Conservation (phyloP, 2,329 filamentous ascomycete genomes). For the Exophiala sideris region DNA sequence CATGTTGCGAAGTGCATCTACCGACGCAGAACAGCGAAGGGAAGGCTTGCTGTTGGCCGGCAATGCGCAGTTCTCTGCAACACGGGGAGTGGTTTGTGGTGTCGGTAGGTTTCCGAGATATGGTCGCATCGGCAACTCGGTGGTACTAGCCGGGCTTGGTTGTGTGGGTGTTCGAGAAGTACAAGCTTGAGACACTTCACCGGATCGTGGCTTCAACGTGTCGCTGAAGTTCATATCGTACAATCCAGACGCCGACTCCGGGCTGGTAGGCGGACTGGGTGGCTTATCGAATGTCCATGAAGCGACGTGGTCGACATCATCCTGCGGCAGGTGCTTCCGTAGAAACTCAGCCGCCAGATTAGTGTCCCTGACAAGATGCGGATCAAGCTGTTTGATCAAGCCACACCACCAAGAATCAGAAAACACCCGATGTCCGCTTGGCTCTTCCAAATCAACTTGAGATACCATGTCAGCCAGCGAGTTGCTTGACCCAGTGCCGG, state of each 20-base stretch:
- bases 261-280: not conserved
- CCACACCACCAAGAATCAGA: constrained; percentile 21
- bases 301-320: constrained; percentile 7
- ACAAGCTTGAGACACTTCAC: not conserved
- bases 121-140: constrained; percentile 52
- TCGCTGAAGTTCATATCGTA: constrained; percentile 23
- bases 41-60: constrained; percentile 56
- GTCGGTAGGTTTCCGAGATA: constrained; percentile 58
- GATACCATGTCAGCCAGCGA: constrained; percentile 20
- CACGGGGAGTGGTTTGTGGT: constrained; percentile 60
- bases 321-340: constrained; percentile 5
- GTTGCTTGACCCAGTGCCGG: constrained; percentile 9
- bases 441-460: constrained; percentile 12
- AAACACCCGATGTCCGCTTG: constrained; percentile 1
- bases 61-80: constrained; percentile 12
- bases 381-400: constrained; percentile 19
- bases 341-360: constrained; percentile 18
- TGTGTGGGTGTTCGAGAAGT: constrained; percentile 15
- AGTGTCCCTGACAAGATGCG: constrained; percentile 17
- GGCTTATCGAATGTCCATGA: constrained; percentile 2
- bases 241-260: constrained; percentile 1
- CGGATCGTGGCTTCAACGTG: constrained; percentile 12
- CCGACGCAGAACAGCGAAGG: constrained; percentile 53
- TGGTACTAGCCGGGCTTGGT: constrained; percentile 16
- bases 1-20: constrained; percentile 55